These are phyloP conservation scores for Niveomyces coronatus DNA, from an alignment of 2,329 filamentous ascomycete genomes.

Conservation along the genomic window DNA sequence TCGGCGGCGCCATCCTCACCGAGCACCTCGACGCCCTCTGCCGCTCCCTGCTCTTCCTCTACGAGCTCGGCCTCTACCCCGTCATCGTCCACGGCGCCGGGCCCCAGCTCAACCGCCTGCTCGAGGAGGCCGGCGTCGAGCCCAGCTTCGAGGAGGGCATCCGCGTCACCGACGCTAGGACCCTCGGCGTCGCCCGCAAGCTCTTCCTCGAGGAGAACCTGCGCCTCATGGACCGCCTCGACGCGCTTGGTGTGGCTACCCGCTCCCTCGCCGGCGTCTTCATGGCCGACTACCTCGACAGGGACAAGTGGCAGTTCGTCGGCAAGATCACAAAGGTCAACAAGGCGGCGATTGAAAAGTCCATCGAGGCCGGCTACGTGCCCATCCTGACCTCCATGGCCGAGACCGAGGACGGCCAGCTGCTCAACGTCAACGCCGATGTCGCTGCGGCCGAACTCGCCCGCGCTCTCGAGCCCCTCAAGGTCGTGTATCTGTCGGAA, in stretches of 20 bases:
- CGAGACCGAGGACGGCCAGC: slow-evolving; percentile 80
- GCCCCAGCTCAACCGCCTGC: slow-evolving; percentile 84
- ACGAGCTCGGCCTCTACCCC: slow-evolving; percentile 89
- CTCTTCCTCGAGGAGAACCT: slow-evolving; percentile 94
- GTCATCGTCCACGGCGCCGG: slow-evolving; percentile 93
- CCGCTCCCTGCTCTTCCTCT: slow-evolving; percentile 79
- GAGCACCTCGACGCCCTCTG: slow-evolving; percentile 90
- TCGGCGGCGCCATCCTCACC: slow-evolving; percentile 89
- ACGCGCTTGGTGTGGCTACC: slow-evolving; percentile 80
- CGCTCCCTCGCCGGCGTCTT: slow-evolving; percentile 88
- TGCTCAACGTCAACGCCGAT: slow-evolving; percentile 96
- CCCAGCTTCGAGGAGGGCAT: slow-evolving; percentile 96
- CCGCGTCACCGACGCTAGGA: slow-evolving; percentile 90
- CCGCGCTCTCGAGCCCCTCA: slow-evolving; percentile 78
- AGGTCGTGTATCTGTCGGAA: slow-evolving; percentile 97
- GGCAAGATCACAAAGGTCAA: slow-evolving; percentile 93
- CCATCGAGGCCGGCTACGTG: slow-evolving; percentile 82
- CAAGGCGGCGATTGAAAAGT: slow-evolving; percentile 79
- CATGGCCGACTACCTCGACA: slow-evolving; percentile 87
- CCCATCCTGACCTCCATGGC: slow-evolving; percentile 95
- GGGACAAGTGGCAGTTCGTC: slow-evolving; percentile 91
- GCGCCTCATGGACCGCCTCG: slow-evolving; percentile 80
- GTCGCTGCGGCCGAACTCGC: slow-evolving; percentile 91
- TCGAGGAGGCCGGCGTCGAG: slow-evolving; percentile 85
- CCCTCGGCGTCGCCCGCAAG: slow-evolving; percentile 78